A percentile compares a stretch with the other conserved stretches of the same genome.
Evolutionary conservation across 2,329 filamentous ascomycete genomes (phyloP).

Genomic region (Zasmidium angulare): DNA sequence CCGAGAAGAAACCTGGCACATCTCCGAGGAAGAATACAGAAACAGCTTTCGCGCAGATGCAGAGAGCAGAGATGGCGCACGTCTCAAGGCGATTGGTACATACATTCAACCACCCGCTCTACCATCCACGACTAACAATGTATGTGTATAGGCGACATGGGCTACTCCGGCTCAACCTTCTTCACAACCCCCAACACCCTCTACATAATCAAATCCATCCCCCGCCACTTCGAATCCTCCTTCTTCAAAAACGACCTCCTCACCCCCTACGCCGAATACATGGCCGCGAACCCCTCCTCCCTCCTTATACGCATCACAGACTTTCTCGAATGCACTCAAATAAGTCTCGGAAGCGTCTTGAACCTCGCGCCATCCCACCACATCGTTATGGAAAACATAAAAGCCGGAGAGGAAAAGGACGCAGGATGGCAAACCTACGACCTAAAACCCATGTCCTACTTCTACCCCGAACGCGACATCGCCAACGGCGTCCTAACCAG

Average conservation of each 20-base stretch:
- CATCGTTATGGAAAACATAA: slow-evolving; percentile 75
- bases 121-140: neutral
- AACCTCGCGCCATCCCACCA: slow-evolving; percentile 67
- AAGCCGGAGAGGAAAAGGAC: slow-evolving; percentile 58
- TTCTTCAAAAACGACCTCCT: slow-evolving; percentile 69
- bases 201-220: slow-evolving; percentile 70
- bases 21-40: slow-evolving; percentile 56
- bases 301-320: slow-evolving; percentile 71
- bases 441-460: slow-evolving; percentile 72
- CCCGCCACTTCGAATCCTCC: slow-evolving; percentile 66
- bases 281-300: slow-evolving; percentile 59
- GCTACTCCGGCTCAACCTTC: slow-evolving; percentile 75
- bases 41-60: slow-evolving; percentile 51
- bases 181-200: slow-evolving; percentile 66
- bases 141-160: slow-evolving; percentile 54
- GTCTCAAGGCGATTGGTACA: slow-evolving; percentile 56
- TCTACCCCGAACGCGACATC: slow-evolving; percentile 73
- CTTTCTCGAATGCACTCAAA: slow-evolving; percentile 58
- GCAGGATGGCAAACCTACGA: slow-evolving; percentile 69
- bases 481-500: slow-evolving; percentile 63
- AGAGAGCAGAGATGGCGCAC: slow-evolving; percentile 39
- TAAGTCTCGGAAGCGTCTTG: slow-evolving; percentile 60
- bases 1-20: slow-evolving; percentile 54
- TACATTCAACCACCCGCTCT: neutral
- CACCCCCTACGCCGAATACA: slow-evolving; percentile 64